Conservation (phyloP, 2,329 filamentous ascomycete genomes). For the Paraphaeosphaeria sporulosa region DNA sequence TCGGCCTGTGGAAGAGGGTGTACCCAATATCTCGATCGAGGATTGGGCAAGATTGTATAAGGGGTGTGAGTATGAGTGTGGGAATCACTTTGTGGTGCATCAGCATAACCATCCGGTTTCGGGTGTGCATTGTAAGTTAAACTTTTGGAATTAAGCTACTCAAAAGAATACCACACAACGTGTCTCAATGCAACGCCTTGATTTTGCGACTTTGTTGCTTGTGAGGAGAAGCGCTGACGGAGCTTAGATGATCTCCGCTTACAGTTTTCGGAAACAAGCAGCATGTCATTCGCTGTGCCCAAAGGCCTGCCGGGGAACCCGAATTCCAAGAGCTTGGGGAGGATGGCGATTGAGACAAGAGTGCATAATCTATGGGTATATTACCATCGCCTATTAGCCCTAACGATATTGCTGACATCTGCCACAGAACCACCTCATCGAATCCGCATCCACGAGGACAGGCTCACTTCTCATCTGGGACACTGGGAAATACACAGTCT, state of each 20-base stretch:
- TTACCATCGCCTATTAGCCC: background rate
- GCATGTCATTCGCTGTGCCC: constrained; percentile 63
- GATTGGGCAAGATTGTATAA: constrained; percentile 57
- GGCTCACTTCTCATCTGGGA: constrained; percentile 58
- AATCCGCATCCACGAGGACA: constrained; percentile 52
- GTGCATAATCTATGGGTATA: constrained; percentile 54
- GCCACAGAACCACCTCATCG: constrained; percentile 53
- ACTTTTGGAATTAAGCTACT: no score
- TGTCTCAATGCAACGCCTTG: no score
- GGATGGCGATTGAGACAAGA: constrained; percentile 56
- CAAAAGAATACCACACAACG: no score
- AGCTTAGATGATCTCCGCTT: constrained; percentile 67
- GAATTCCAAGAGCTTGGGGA: constrained; percentile 47
- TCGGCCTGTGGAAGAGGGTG: constrained; percentile 19
- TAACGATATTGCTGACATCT: background rate
- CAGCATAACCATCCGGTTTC: constrained; percentile 77
- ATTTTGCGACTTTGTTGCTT: background rate
- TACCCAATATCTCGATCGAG: constrained; percentile 50
- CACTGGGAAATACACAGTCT: constrained; percentile 53
- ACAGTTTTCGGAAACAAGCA: constrained; percentile 73
- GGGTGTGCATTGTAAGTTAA: constrained; percentile 62
- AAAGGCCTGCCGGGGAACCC: constrained; percentile 55
- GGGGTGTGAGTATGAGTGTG: constrained; percentile 55
- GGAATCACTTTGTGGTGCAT: constrained; percentile 70
- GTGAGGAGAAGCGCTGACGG: constrained; percentile 3